These are phyloP conservation scores for Paraglomus occultum DNA, from an alignment of 192 early-diverging fungal genomes.

Conservation along the genomic window DNA sequence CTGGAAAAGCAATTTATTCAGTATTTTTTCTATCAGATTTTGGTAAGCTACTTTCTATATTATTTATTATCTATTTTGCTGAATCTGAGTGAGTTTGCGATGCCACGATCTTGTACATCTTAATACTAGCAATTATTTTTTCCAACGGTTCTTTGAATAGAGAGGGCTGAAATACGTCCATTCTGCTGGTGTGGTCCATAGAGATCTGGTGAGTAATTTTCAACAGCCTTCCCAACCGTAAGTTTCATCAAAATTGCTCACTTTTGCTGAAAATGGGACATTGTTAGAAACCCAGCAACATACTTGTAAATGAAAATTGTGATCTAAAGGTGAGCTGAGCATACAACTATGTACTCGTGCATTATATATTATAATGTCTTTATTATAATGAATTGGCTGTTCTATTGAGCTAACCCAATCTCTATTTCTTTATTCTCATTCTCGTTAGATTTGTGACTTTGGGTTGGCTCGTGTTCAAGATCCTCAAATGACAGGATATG, in stretches of 20 bases:
- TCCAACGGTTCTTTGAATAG: constrained; percentile 34
- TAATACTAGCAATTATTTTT: neutral
- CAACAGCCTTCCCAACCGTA: neutral
- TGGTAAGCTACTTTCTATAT: constrained; percentile 52
- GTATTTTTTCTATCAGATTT: constrained; percentile 97
- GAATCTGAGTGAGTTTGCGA: neutral
- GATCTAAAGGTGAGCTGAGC: constrained; percentile 70
- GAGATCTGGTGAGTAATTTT: constrained; percentile 70
- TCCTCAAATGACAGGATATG: constrained; percentile 97
- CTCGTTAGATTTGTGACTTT: constrained; percentile 86
- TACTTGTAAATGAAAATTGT: constrained; percentile 97
- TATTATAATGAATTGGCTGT: neutral
- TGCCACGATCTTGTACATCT: neutral
- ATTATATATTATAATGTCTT: neutral
- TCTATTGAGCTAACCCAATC: neutral
- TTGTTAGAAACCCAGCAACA: constrained; percentile 87
- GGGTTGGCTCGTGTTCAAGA: constrained; percentile 94
- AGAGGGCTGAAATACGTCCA: constrained; percentile 92
- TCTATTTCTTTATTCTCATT: neutral
- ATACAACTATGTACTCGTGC: neutral
- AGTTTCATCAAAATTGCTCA: neutral
- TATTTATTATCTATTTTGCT: neutral
- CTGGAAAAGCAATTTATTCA: constrained; percentile 95
- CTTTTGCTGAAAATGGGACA: neutral
- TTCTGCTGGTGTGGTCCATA: constrained; percentile 92